These are phyloP conservation scores for Cryptococcus sp. DNA, from an alignment of 1,284 basidiomycete species.

Conservation along the genomic window DNA sequence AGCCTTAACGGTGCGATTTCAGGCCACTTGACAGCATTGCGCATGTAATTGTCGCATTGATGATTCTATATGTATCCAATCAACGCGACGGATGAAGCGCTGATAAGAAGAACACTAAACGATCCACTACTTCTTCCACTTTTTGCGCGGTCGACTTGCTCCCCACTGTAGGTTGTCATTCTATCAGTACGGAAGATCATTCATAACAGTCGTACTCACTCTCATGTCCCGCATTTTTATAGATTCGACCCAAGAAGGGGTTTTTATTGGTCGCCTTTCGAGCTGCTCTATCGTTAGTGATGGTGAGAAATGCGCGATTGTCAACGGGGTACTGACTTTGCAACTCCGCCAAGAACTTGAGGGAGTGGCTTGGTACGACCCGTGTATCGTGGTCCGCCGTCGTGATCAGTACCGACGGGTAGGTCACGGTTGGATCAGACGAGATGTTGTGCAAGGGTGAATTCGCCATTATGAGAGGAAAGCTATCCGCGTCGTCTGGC, in stretches of 20 bases:
- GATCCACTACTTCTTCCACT: slow-evolving; percentile 23
- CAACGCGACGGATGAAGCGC: too few species aligned
- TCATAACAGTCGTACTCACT: neutral
- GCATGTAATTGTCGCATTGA: too few species aligned
- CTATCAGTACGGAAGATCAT: neutral
- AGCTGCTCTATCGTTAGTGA: neutral
- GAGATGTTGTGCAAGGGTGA: slow-evolving; percentile 22
- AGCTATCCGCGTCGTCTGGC: slow-evolving; percentile 13
- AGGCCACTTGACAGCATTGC: too few species aligned
- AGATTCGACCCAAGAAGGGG: slow-evolving; percentile 14
- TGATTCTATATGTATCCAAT: too few species aligned
- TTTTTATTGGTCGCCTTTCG: slow-evolving; percentile 1
- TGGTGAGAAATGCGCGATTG: too few species aligned
- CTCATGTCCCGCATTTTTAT: slow-evolving; percentile 23
- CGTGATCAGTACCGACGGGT: slow-evolving; percentile 21
- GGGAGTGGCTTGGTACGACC: slow-evolving; percentile 22
- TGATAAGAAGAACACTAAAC: slow-evolving; percentile 12
- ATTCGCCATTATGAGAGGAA: slow-evolving; percentile 7
- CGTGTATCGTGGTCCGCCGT: slow-evolving; percentile 23
- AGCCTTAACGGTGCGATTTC: too few species aligned
- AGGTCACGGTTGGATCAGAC: slow-evolving; percentile 2
- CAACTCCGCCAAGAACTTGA: slow-evolving; percentile 22
- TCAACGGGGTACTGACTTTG: slow-evolving; percentile 8
- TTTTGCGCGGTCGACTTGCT: slow-evolving; percentile 17
- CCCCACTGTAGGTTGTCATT: neutral